Evolutionary conservation across 1,139 yeast genomes (phyloP).

Genomic region (Magnusiomyces fungicola): DNA sequence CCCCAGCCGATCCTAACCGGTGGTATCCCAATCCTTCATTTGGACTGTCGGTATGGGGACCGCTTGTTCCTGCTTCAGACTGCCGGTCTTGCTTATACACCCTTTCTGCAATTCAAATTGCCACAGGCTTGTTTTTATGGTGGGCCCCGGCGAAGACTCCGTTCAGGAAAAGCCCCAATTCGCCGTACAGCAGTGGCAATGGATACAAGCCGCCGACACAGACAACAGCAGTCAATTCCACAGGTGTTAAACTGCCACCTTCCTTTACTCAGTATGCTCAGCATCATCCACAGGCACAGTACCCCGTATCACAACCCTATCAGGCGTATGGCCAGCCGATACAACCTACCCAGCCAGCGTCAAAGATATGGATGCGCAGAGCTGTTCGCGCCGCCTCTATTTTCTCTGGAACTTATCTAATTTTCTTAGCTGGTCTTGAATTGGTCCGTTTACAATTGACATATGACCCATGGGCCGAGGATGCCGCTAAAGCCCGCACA

Average conservation of each 20-base stretch:
- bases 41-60: constrained; percentile 33
- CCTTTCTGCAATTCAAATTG: constrained; percentile 26
- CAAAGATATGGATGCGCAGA: constrained; percentile 23
- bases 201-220: constrained; percentile 3
- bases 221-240: constrained; percentile 2
- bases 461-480: constrained; percentile 33
- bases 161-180: constrained; percentile 13
- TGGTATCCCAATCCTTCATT: constrained; percentile 28
- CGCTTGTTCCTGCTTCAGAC: constrained; percentile 33
- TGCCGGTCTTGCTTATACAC: constrained; percentile 29
- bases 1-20: constrained; percentile 13
- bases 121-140: constrained; percentile 27
- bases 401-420: constrained; percentile 25
- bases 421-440: constrained; percentile 27
- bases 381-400: constrained; percentile 21
- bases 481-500: constrained; percentile 28
- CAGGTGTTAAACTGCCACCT: background rate
- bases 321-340: too few relatives aligned
- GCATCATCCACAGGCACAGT: too few relatives aligned
- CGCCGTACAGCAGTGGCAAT: background rate
- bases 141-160: constrained; percentile 27
- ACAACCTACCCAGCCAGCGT: constrained; percentile 16
- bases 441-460: constrained; percentile 26
- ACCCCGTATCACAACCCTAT: too few relatives aligned
- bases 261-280: background rate